phyloP scores from a whole-genome alignment of 2,329 filamentous ascomycete genomes.

The Epichloe coenophiala region DNA sequence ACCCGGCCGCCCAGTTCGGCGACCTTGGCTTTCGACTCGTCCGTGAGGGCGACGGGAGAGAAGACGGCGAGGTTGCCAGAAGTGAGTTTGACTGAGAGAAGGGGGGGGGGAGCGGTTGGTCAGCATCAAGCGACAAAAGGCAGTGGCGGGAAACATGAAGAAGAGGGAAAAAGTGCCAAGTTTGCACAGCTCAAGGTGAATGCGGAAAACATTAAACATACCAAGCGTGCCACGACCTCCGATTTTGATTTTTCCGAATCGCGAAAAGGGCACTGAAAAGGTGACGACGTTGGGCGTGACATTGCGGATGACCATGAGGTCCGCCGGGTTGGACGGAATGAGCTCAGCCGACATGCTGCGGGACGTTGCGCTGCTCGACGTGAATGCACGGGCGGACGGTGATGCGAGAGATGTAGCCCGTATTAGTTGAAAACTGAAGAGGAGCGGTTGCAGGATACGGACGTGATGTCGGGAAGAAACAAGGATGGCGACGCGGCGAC shows the following conservation, averaged over 20 bases:
- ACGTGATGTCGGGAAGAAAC: neutral
- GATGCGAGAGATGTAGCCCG: neutral
- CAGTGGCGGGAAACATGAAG: neutral
- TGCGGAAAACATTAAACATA: slow-evolving; percentile 40
- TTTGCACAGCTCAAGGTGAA: no score
- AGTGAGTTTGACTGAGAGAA: slow-evolving; percentile 53
- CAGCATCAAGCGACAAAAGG: neutral
- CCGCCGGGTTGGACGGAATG: slow-evolving; percentile 56
- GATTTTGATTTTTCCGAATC: slow-evolving; percentile 67
- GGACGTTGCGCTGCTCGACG: slow-evolving; percentile 5
- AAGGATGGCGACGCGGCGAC: neutral
- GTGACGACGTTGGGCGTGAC: slow-evolving; percentile 68
- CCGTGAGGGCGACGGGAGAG: slow-evolving; percentile 77
- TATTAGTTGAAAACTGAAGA: neutral
- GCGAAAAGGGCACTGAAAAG: slow-evolving; percentile 70
- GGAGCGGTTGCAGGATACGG: neutral
- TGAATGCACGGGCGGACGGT: slow-evolving; percentile 2
- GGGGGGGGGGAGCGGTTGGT: no score
- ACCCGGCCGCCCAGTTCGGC: slow-evolving; percentile 54
- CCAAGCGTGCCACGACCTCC: slow-evolving; percentile 79
- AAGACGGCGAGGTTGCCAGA: slow-evolving; percentile 75
- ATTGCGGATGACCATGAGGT: slow-evolving; percentile 82
- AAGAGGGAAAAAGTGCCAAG: no score
- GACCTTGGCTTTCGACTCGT: slow-evolving; percentile 52
- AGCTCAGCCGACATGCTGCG: slow-evolving; percentile 41